Conservation (phyloP, 225 moss, liverwort and hornwort species). For the Takakia lepidozioides region DNA sequence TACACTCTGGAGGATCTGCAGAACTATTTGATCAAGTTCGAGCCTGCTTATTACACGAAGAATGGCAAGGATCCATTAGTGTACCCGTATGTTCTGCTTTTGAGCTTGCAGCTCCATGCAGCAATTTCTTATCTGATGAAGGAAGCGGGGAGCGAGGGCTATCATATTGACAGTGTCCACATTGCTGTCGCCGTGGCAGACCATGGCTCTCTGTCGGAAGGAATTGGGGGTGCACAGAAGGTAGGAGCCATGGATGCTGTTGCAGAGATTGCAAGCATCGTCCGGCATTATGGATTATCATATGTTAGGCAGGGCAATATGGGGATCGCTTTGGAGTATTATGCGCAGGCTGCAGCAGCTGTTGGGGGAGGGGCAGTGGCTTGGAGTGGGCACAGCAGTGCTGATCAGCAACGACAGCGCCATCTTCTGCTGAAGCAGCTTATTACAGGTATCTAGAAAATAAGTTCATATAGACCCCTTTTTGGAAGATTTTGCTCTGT, state of each 20-base stretch:
- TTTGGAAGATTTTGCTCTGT: no score
- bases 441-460: slow-evolving; percentile 25
- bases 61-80: slow-evolving; percentile 96
- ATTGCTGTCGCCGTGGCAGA: slow-evolving; percentile 75
- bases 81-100: slow-evolving; percentile 84
- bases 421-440: slow-evolving; percentile 85
- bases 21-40: slow-evolving; percentile 79
- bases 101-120: slow-evolving; percentile 83
- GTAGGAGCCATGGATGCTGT: slow-evolving; percentile 83
- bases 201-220: slow-evolving; percentile 61
- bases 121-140: slow-evolving; percentile 81
- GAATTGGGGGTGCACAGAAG: slow-evolving; percentile 40
- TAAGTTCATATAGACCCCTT: neutral
- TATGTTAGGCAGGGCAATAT: slow-evolving; percentile 74
- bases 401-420: slow-evolving; percentile 75
- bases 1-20: slow-evolving; percentile 83
- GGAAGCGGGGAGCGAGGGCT: slow-evolving; percentile 54
- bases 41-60: slow-evolving; percentile 94
- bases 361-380: slow-evolving; percentile 80
- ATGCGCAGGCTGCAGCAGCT: slow-evolving; percentile 80
- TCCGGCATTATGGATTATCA: slow-evolving; percentile 70
- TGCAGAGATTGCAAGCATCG: slow-evolving; percentile 72
- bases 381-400: slow-evolving; percentile 69
- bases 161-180: slow-evolving; percentile 77
- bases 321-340: slow-evolving; percentile 72